A percentile compares a stretch with the other conserved stretches of the same genome.
These are phyloP conservation scores for Mycena vitilis DNA, from an alignment of 768 basidiomycete species.

Conservation along the genomic window DNA sequence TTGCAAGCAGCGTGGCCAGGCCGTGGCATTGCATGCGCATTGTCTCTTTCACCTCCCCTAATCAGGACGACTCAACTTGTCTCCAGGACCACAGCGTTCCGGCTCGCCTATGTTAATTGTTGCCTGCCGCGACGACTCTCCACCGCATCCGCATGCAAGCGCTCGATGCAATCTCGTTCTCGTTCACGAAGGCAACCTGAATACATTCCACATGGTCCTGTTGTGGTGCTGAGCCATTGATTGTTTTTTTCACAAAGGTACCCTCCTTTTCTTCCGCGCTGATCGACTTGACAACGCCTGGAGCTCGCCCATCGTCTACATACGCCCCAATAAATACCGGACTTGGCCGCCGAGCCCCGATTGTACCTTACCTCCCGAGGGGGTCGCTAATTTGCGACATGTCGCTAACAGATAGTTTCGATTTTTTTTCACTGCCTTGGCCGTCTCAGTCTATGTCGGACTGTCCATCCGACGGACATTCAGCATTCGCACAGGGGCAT, in stretches of 20 bases:
- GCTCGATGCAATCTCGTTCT: background rate
- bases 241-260: background rate
- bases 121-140: background rate
- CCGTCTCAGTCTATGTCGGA: too few relatives aligned
- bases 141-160: background rate
- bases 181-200: background rate
- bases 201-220: background rate
- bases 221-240: too few relatives aligned
- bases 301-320: too few relatives aligned
- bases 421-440: background rate
- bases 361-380: background rate
- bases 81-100: background rate
- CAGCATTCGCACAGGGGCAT: background rate
- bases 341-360: background rate
- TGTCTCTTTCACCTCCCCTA: constrained; percentile 19
- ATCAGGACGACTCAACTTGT: constrained; percentile 4
- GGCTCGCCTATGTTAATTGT: background rate
- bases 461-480: background rate
- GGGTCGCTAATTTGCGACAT: too few relatives aligned
- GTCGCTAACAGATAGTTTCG: background rate
- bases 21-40: background rate
- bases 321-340: too few relatives aligned
- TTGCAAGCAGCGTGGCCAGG: background rate
- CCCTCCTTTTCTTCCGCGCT: background rate
- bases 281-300: too few relatives aligned